Percentiles rank a stretch among this genome's conserved stretches.
phyloP scores from a whole-genome alignment of 495 filamentous ascomycete genomes.

The Endocarpon pusillum region DNA sequence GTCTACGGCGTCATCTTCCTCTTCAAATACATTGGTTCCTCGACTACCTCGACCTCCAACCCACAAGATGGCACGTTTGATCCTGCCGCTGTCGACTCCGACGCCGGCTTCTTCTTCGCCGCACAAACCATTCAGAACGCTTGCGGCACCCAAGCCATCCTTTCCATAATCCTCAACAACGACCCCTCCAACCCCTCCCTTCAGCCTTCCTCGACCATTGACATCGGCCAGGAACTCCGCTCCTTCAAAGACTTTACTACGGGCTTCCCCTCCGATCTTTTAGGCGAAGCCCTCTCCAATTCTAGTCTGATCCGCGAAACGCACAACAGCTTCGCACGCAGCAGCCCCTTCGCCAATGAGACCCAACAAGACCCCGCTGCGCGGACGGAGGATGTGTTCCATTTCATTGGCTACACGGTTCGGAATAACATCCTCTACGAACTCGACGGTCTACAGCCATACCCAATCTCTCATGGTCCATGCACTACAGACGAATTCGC shows the following conservation, averaged over 20 bases:
- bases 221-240: constrained; percentile 43
- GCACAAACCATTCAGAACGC: constrained; percentile 98
- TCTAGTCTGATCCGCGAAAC: constrained; percentile 72
- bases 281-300: constrained; percentile 50
- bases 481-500: constrained; percentile 57
- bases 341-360: constrained; percentile 84
- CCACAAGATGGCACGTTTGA: constrained; percentile 70
- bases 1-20: constrained; percentile 98
- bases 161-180: constrained; percentile 85
- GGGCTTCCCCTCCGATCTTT: constrained; percentile 64
- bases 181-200: constrained; percentile 18
- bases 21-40: constrained; percentile 84
- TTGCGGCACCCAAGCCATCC: constrained; percentile 90
- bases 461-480: constrained; percentile 73
- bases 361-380: constrained; percentile 41
- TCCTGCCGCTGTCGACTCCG: constrained; percentile 30
- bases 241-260: constrained; percentile 87
- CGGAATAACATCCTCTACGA: constrained; percentile 73
- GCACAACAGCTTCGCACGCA: constrained; percentile 84
- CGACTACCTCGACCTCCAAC: constrained; percentile 37
- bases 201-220: constrained; percentile 21
- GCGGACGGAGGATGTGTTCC: constrained; percentile 69
- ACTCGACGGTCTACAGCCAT: constrained; percentile 83
- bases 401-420: constrained; percentile 91
- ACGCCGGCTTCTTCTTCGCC: constrained; percentile 78